Conservation (phyloP, 495 filamentous ascomycete genomes). For the Aspergillus heteromorphus region DNA sequence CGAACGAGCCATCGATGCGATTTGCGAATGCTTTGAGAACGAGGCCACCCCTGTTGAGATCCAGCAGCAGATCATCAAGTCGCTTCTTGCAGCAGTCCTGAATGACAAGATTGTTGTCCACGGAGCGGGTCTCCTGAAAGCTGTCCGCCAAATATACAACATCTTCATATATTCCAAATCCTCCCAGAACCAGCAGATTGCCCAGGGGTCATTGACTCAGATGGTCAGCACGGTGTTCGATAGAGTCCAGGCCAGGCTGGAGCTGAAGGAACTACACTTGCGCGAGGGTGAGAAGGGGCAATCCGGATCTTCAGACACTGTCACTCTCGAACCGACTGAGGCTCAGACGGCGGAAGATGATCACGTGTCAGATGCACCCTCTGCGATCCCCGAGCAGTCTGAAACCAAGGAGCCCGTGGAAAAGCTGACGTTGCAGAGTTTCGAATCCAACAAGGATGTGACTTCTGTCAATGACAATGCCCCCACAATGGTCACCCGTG, state of each 20-base stretch:
- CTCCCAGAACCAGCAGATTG: slow-evolving; percentile 88
- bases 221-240: slow-evolving; percentile 99
- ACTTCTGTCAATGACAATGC: slow-evolving; percentile 85
- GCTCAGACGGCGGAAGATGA: slow-evolving; percentile 37
- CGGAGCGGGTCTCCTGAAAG: slow-evolving; percentile 92
- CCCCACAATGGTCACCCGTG: slow-evolving; percentile 83
- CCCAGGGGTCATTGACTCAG: slow-evolving; percentile 92
- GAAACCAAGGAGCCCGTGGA: slow-evolving; percentile 56
- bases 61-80: slow-evolving; percentile 97
- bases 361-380: slow-evolving; percentile 42
- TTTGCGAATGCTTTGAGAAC: slow-evolving; percentile 98
- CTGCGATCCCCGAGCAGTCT: slow-evolving; percentile 49
- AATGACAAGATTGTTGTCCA: slow-evolving; percentile 99
- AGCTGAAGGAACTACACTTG: slow-evolving; percentile 72
- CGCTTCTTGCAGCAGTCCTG: slow-evolving; percentile 85
- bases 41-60: slow-evolving; percentile 86
- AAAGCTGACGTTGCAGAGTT: slow-evolving; percentile 91
- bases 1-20: slow-evolving; percentile 96
- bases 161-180: slow-evolving; percentile 93
- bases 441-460: slow-evolving; percentile 94
- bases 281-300: slow-evolving; percentile 37
- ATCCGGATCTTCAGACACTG: slow-evolving; percentile 27
- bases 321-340: slow-evolving; percentile 33
- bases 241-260: slow-evolving; percentile 77
- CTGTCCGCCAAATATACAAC: slow-evolving; percentile 98